These are phyloP conservation scores for Mucor indicus DNA, from an alignment of 371 early-diverging fungal species.

Conservation along the genomic window DNA sequence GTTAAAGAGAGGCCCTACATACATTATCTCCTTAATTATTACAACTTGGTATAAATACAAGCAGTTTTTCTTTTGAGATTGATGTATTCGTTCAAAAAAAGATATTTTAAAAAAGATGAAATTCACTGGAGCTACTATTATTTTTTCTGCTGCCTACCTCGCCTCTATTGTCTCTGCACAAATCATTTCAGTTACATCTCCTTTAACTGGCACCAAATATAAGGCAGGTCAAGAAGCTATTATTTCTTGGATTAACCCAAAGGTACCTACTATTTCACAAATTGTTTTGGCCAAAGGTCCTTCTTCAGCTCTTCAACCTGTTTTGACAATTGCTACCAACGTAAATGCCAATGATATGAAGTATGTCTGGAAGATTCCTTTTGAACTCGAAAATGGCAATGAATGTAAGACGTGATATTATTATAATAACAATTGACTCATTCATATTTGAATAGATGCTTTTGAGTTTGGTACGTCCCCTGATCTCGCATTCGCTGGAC, in stretches of 20 bases:
- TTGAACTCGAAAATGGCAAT: conserved; percentile 9
- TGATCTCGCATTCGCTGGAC: conserved; percentile 36
- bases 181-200: too few relatives aligned
- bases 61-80: not conserved
- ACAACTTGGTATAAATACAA: not conserved
- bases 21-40: not conserved
- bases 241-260: too few relatives aligned
- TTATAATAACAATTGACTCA: not conserved
- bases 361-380: conserved; percentile 21
- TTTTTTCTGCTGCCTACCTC: conserved; percentile 4
- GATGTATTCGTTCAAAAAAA: not conserved
- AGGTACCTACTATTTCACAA: too few relatives aligned
- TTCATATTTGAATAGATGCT: conserved; percentile 24
- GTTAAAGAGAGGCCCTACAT: not conserved
- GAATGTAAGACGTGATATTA: conserved; percentile 17
- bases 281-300: too few relatives aligned
- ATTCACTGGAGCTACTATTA: not conserved
- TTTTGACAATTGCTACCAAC: conserved; percentile 19
- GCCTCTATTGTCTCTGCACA: not conserved
- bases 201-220: too few relatives aligned
- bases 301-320: conserved; percentile 6
- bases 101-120: not conserved
- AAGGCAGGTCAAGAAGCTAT: too few relatives aligned
- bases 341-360: conserved; percentile 12
- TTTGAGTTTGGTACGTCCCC: conserved; percentile 38